Evolutionary conservation across 768 basidiomycete genomes (phyloP), one percentile per base, ranked within the genome.

Genomic region (Mycena galopus): DNA sequence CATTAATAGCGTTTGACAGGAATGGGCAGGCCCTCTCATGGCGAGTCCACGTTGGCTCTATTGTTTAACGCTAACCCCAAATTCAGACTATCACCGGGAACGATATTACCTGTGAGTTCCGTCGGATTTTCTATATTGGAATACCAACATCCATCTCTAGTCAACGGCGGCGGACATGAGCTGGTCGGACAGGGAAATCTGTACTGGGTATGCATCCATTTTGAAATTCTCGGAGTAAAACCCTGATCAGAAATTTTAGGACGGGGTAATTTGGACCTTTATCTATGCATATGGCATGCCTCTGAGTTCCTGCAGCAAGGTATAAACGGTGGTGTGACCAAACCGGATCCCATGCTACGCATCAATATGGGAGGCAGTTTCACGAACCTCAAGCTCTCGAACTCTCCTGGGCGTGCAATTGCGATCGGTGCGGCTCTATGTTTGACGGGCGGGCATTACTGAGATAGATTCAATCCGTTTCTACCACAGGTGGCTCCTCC

Each of bases 301-400:
- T 3, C 19, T 25, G 29, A 30, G 3, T 14, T n/a, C 5, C 8
- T n/a, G 9, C 33, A 71, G 70, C 67, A 73, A 73, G 76, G 76
- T 4, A 59, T 56, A n/a, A 75, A 70, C 58, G 76, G 76, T 10
- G 76, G 76, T 1, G 76, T 73, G 6, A 66, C 59, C 1, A 71
- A 71, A 32, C 65, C 56, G 5, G 76, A 71, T 23, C 76, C 76
- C 4, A 75, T 77, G 74, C 63, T 77, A n/a, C 71, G 72, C 14
- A 73, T 77, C 68, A 75, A 77, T 64, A 73, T 72, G 59, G 76
- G 76, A n/a, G 76, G 76, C 11, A 65, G 59, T 10, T 77, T 77
- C 35, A 64, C 70, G 7, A 75, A 75, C 32, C n/a, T 77, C 39
- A 71, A 73, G 39, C 25, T 75, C 7, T 35, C 61, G 17, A 75